Percentiles rank a stretch among this genome's conserved stretches.
Conservation (phyloP, 2,329 filamentous ascomycete species). For the Colletotrichum sp. region DNA sequence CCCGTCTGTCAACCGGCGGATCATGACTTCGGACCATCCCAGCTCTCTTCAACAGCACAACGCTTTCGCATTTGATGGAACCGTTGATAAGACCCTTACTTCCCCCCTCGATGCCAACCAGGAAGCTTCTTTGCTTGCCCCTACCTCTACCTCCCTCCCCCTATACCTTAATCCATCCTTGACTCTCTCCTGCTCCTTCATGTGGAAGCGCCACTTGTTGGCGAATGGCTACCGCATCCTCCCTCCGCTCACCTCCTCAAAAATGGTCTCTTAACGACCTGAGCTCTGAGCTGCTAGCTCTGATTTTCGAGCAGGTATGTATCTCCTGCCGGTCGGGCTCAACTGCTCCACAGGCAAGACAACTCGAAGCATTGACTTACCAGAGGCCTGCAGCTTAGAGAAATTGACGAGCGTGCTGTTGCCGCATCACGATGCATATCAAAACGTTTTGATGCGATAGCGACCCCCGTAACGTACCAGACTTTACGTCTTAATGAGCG, state of each 20-base stretch:
- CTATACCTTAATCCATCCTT: neutral
- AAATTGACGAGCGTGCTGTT: conserved; percentile 39
- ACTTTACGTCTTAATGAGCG: conserved; percentile 40
- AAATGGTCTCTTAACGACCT: conserved; percentile 38
- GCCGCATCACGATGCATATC: conserved; percentile 41
- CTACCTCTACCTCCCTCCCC: neutral
- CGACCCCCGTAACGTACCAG: conserved; percentile 47
- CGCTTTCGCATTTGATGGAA: conserved; percentile 11
- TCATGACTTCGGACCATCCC: conserved; percentile 23
- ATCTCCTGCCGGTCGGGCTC: neutral
- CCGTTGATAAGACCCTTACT: conserved; percentile 19
- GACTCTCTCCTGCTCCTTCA: conserved; percentile 15
- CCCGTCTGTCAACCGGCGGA: conserved; percentile 22
- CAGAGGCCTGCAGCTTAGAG: conserved; percentile 37
- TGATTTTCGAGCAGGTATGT: conserved; percentile 47
- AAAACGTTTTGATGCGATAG: conserved; percentile 43
- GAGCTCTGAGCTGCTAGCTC: conserved; percentile 46
- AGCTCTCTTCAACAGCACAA: conserved; percentile 14
- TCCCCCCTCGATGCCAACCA: neutral
- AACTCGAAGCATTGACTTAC: conserved; percentile 3
- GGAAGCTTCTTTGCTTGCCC: neutral
- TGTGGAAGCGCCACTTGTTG: conserved; percentile 19
- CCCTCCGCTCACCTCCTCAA: conserved; percentile 15
- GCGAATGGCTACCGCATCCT: conserved; percentile 27
- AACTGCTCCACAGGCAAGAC: neutral